Base-by-base conservation (phyloP, 1,284 basidiomycete genomes). In the Apiotrichum gamsii region DNA sequence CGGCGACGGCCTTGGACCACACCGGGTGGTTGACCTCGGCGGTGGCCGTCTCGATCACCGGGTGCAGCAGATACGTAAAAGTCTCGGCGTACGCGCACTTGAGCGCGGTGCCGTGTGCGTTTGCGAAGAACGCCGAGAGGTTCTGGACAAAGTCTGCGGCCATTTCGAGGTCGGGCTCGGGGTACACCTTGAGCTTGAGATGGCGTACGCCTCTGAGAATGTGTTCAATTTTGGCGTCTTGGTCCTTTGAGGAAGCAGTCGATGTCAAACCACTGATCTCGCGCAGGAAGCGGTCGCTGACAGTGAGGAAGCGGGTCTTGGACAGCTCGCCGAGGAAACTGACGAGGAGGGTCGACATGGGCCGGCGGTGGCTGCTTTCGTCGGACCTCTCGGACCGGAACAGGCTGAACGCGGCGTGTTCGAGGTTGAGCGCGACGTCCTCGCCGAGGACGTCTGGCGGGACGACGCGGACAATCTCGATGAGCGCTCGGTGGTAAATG, bases 11-110 rank as follows among this genome's bases (percentile, higher is more conserved):
- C 65, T 89, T 90, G 2, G 83, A 85, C 93, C 93, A 97, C 47
- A 85, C 79, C 0, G 93, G 93, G 67, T 95, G 87, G 62, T 96
- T 95, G 39, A 94, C 89, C 74, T 97, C 93, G 1, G 90, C 93
- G 67, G 94, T 90, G 0, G 90, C 93, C 21, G 87, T 90, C 83
- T 91, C 89, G 49, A 86, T 87, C 32, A 96, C 89, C 0, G 89
- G 87, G 72, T 95, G 87, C 37, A 97, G 69, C 13, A 96, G 70
- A 37, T 83, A 77, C 3, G 83, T 79, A 32, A 97, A 75, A 0
- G 84, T 84, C 56, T 95, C 88, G 1, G 89, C 87, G 65, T 93
- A 95, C 3, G 85, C 82, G 15, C 79, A 79, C 72, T 96, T 96
- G 51, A 96, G 75, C 25, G 82, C 80, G 43, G 82, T 77, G 9